These are phyloP conservation scores for Viola pubescens DNA, from an alignment of 441 rosid genomes.

Conservation along the genomic window DNA sequence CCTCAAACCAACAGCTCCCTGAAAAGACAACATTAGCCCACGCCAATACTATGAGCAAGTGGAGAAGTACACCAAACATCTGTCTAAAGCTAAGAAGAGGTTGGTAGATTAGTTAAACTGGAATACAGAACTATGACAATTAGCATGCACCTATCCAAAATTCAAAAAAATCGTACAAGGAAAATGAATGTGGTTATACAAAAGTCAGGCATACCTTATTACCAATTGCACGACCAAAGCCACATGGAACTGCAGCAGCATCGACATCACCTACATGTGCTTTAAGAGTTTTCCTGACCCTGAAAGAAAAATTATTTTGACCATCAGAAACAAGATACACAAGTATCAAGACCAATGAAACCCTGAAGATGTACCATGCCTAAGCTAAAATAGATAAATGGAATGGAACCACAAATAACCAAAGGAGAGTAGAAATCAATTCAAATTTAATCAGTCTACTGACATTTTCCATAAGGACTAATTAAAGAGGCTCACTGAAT, in stretches of 20 bases:
- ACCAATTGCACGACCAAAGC: conserved; percentile 93
- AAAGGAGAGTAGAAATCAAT: no score
- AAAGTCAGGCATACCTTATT: conserved; percentile 53
- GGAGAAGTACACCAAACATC: no score
- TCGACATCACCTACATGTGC: conserved; percentile 84
- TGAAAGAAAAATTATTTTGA: conserved; percentile 17
- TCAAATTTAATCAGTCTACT: no score
- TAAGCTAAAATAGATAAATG: no score
- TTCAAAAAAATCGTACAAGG: neutral
- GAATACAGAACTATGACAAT: neutral
- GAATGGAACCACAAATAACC: no score
- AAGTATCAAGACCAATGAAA: no score
- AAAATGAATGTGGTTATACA: neutral
- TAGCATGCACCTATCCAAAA: neutral
- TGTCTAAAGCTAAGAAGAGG: neutral
- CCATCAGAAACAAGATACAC: no score
- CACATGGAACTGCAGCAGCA: conserved; percentile 94
- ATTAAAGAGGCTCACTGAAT: no score
- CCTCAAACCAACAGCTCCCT: conserved; percentile 99
- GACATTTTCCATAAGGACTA: no score
- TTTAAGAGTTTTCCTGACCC: conserved; percentile 88
- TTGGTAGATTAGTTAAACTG: neutral
- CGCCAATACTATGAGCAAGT: neutral
- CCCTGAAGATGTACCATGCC: no score
- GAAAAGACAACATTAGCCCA: conserved; percentile 18